Evolutionary conservation across 2,329 filamentous ascomycete genomes (phyloP).

Genomic region (Ceratocystiopsis brevicomis): DNA sequence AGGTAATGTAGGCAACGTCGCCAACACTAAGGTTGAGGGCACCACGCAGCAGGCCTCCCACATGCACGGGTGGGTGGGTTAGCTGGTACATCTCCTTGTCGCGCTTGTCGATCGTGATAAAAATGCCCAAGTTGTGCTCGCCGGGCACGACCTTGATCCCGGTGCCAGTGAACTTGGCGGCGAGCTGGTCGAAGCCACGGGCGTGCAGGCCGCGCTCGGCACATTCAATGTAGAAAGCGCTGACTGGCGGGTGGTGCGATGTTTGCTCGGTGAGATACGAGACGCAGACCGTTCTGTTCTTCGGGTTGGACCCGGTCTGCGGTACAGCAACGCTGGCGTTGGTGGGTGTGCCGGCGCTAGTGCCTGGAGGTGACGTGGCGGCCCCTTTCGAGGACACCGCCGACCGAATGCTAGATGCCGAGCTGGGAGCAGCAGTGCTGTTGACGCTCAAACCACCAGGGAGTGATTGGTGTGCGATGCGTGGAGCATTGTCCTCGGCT

Average conservation of each 20-base stretch:
- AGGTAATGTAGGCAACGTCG: slow-evolving; percentile 75
- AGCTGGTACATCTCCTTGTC: slow-evolving; percentile 86
- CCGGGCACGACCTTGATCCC: slow-evolving; percentile 82
- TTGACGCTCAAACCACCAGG: neutral
- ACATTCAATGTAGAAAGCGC: slow-evolving; percentile 85
- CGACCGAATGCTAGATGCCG: slow-evolving; percentile 29
- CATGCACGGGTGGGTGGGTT: slow-evolving; percentile 81
- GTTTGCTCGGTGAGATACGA: slow-evolving; percentile 96
- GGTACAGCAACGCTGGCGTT: slow-evolving; percentile 32
- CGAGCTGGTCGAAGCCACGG: slow-evolving; percentile 85
- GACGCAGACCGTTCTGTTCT: slow-evolving; percentile 46
- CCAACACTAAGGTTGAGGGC: slow-evolving; percentile 80
- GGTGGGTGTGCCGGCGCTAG: slow-evolving; percentile 8
- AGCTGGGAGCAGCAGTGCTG: slow-evolving; percentile 15
- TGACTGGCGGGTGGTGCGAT: slow-evolving; percentile 92
- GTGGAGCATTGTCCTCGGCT: slow-evolving; percentile 57
- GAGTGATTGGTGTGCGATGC: slow-evolving; percentile 34
- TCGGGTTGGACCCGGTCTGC: slow-evolving; percentile 23
- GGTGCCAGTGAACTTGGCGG: slow-evolving; percentile 93
- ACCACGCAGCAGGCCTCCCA: slow-evolving; percentile 74
- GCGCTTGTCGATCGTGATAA: slow-evolving; percentile 64
- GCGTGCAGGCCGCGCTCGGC: slow-evolving; percentile 78
- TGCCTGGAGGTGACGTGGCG: neutral
- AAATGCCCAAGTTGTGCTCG: slow-evolving; percentile 88
- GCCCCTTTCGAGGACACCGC: slow-evolving; percentile 6